Percentiles rank a stretch among this genome's conserved stretches.
Conservation (phyloP, 1,284 basidiomycete species). For the Leccinum solheimii region DNA sequence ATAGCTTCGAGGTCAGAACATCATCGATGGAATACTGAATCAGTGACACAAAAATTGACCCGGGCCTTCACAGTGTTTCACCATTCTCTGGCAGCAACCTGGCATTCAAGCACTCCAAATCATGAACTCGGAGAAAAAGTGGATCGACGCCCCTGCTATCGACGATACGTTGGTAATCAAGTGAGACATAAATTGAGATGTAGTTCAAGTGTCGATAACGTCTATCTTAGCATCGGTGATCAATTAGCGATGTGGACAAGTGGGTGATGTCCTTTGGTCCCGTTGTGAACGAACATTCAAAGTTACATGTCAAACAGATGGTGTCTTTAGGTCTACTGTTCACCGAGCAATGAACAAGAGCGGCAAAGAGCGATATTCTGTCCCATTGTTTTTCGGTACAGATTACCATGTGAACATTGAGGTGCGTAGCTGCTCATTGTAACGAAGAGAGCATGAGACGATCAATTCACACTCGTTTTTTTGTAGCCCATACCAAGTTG, state of each 20-base stretch:
- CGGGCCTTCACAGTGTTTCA: slow-evolving; percentile 64
- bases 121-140: slow-evolving; percentile 59
- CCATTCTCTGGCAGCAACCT: slow-evolving; percentile 78
- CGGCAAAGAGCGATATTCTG: slow-evolving; percentile 72
- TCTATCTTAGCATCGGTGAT: slow-evolving; percentile 68
- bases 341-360: slow-evolving; percentile 82
- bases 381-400: slow-evolving; percentile 80
- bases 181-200: slow-evolving; percentile 8
- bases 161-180: slow-evolving; percentile 55
- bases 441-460: background rate
- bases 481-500: slow-evolving; percentile 66
- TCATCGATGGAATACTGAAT: background rate
- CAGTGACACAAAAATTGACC: slow-evolving; percentile 32
- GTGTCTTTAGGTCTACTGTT: slow-evolving; percentile 82
- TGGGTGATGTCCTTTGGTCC: slow-evolving; percentile 37
- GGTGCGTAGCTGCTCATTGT: slow-evolving; percentile 40
- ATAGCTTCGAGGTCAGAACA: slow-evolving; percentile 55
- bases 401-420: slow-evolving; percentile 67
- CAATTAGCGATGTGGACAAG: slow-evolving; percentile 89
- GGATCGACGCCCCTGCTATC: slow-evolving; percentile 66
- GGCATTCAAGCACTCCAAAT: slow-evolving; percentile 68
- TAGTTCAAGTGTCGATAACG: background rate
- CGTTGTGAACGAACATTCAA: background rate
- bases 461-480: background rate
- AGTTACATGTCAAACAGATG: slow-evolving; percentile 49